Evolutionary conservation across 179 eudicot genomes (phyloP).

Genomic region (Heliamphora pulchella): DNA sequence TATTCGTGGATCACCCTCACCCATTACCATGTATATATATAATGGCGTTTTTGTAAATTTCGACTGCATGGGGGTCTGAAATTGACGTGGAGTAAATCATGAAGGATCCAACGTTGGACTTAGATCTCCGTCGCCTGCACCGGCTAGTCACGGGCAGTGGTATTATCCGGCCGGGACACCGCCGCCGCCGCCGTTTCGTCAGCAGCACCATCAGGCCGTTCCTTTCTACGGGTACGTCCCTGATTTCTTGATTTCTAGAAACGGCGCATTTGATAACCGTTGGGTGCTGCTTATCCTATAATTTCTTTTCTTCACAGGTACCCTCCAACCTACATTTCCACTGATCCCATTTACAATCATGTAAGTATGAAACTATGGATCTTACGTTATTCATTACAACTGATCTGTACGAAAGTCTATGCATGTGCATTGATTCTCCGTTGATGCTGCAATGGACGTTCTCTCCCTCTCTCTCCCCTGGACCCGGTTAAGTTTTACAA

Average conservation of each 20-base stretch:
- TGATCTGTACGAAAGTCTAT: background rate
- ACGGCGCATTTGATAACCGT: background rate
- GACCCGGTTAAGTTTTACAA: too few relatives aligned
- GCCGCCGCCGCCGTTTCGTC: conserved; percentile 40
- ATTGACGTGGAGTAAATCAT: background rate
- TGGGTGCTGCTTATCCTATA: background rate
- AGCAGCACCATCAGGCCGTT: conserved; percentile 50
- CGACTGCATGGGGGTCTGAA: background rate
- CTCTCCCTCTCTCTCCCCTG: too few relatives aligned
- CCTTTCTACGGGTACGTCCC: conserved; percentile 50
- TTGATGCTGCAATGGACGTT: background rate
- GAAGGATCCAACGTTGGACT: conserved; percentile 25
- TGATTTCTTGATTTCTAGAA: background rate
- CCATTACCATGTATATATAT: too few relatives aligned
- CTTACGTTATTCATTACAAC: too few relatives aligned
- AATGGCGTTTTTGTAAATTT: background rate
- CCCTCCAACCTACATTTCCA: conserved; percentile 56
- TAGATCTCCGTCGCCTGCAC: conserved; percentile 41
- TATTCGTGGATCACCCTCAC: too few relatives aligned
- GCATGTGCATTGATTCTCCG: conserved; percentile 10
- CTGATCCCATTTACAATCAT: conserved; percentile 53
- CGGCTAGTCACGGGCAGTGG: conserved; percentile 61
- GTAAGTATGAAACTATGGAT: conserved; percentile 18
- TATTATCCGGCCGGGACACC: conserved; percentile 49
- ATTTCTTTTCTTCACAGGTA: conserved; percentile 31